phyloP scores from a whole-genome alignment of 176 grass and related monocot species.

The Triticum timopheevii region DNA sequence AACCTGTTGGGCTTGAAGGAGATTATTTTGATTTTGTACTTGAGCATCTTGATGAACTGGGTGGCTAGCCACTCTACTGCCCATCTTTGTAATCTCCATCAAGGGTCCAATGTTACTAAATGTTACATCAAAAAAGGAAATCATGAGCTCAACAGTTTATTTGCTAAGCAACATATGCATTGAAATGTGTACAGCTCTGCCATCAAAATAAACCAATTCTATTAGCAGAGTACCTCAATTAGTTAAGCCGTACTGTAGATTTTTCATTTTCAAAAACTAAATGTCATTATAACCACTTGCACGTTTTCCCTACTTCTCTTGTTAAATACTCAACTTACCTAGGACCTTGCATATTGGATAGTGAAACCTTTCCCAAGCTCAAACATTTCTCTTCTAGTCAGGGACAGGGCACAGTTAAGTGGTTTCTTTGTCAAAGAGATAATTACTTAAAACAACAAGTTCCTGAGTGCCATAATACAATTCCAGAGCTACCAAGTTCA shows the following conservation, averaged over 20 bases:
- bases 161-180: conserved; percentile 11
- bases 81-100: conserved; percentile 71
- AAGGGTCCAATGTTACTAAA: conserved; percentile 70
- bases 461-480: not conserved
- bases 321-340: not conserved
- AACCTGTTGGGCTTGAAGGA: conserved; percentile 77
- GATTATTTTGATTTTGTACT: conserved; percentile 66
- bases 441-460: not conserved
- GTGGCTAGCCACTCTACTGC: conserved; percentile 55
- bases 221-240: not conserved
- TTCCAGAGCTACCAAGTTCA: not conserved
- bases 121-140: conserved; percentile 42
- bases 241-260: not conserved
- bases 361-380: not conserved
- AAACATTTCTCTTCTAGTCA: not conserved
- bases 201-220: conserved; percentile 16
- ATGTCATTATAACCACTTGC: not conserved
- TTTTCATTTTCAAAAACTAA: not conserved
- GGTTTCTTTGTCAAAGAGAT: not conserved
- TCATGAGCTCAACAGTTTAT: not conserved
- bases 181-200: not conserved
- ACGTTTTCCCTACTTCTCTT: not conserved
- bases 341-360: not conserved
- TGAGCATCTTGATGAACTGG: conserved; percentile 76
- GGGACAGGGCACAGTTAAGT: not conserved